A percentile compares a stretch with the other conserved stretches of the same genome.
Conservation (phyloP, 2,329 filamentous ascomycete genomes). For the Acephala macrosclerotiorum region DNA sequence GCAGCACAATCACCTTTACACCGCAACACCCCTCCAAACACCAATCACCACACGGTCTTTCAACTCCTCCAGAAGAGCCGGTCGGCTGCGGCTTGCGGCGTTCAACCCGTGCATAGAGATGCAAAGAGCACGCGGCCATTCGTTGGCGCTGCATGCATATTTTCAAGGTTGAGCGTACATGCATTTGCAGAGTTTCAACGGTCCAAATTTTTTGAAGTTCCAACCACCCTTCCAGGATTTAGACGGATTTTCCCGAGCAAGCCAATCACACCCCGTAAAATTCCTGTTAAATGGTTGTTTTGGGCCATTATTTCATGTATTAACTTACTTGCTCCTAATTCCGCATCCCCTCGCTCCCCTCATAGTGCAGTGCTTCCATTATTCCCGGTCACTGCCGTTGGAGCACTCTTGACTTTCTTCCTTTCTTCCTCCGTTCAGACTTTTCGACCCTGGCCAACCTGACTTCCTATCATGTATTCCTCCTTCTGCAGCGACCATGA, state of each 20-base stretch:
- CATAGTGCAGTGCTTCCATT: conserved; percentile 1
- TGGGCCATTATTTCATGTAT: conserved; percentile 4
- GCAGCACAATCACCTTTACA: background rate
- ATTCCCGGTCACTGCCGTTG: background rate
- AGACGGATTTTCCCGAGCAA: background rate
- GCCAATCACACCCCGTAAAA: background rate
- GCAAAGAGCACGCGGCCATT: conserved; percentile 1
- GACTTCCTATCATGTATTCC: conserved; percentile 10
- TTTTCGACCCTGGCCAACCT: background rate
- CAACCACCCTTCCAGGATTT: background rate
- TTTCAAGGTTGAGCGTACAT: background rate
- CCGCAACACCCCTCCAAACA: background rate
- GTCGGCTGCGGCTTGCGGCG: conserved; percentile 9
- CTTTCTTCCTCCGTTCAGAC: too few species aligned
- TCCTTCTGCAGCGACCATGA: conserved; percentile 7
- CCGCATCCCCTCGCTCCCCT: background rate
- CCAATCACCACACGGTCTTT: background rate
- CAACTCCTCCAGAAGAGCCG: background rate
- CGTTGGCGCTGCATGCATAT: background rate
- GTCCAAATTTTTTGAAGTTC: background rate
- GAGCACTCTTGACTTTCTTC: background rate
- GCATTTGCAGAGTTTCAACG: background rate
- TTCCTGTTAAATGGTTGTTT: background rate
- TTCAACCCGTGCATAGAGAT: background rate
- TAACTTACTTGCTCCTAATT: background rate